Percentiles rank a stretch among this genome's conserved stretches.
These are phyloP conservation scores for Senna tora DNA, from an alignment of 306 rosid genomes.

Conservation along the genomic window DNA sequence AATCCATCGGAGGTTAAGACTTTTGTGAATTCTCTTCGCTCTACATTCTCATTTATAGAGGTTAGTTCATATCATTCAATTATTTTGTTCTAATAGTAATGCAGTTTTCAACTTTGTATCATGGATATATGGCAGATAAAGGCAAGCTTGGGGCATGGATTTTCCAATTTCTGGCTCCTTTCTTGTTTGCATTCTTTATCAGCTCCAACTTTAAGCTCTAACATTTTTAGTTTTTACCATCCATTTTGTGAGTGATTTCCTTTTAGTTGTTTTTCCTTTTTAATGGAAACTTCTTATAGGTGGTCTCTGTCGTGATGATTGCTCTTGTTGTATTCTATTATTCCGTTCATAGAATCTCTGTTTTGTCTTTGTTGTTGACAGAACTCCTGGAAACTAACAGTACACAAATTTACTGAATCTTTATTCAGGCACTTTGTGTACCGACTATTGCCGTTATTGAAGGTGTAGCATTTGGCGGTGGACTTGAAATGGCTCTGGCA, in stretches of 20 bases:
- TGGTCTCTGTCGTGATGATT: constrained; percentile 29
- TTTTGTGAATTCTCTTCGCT: constrained; percentile 72
- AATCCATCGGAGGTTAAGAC: constrained; percentile 54
- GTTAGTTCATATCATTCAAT: constrained; percentile 46
- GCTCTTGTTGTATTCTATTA: neutral
- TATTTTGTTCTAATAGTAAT: constrained; percentile 22
- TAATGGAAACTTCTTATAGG: constrained; percentile 19
- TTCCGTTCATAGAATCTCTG: neutral
- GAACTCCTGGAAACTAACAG: constrained; percentile 31
- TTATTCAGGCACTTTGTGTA: constrained; percentile 60
- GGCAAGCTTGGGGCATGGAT: neutral
- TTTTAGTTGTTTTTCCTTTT: constrained; percentile 15
- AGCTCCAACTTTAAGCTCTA: neutral
- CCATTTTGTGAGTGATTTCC: constrained; percentile 2
- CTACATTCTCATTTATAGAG: constrained; percentile 75
- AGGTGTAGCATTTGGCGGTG: constrained; percentile 96
- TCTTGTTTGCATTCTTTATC: constrained; percentile 8
- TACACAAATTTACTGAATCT: constrained; percentile 24
- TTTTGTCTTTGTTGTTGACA: constrained; percentile 27
- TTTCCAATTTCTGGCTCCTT: constrained; percentile 29
- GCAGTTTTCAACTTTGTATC: constrained; percentile 26
- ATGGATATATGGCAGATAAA: constrained; percentile 23
- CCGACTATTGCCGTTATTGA: constrained; percentile 92
- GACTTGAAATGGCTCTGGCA: constrained; percentile 94
- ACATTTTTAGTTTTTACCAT: neutral